phyloP scores from a whole-genome alignment of 2,329 filamentous ascomycete genomes.

The Paraphaeosphaeria sporulosa region DNA sequence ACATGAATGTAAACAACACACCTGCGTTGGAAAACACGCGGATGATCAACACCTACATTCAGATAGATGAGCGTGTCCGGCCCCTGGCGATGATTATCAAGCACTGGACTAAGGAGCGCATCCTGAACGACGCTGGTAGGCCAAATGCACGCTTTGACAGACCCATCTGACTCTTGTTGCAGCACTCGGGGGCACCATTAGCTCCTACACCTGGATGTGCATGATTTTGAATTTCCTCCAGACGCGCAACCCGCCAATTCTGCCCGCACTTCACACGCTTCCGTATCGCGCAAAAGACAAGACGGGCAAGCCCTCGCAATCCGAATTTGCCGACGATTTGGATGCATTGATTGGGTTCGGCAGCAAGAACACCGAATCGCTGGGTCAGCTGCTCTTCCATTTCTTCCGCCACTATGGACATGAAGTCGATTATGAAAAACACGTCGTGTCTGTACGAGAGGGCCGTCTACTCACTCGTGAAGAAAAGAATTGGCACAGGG shows the following conservation, averaged over 20 bases:
- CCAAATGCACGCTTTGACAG: conserved; percentile 20
- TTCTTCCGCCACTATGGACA: conserved; percentile 97
- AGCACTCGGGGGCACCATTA: conserved; percentile 93
- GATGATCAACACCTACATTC: conserved; percentile 97
- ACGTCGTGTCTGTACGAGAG: conserved; percentile 83
- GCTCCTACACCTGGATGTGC: conserved; percentile 99
- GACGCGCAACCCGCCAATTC: conserved; percentile 79
- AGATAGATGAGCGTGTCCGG: conserved; percentile 88
- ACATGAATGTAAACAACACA: conserved; percentile 99
- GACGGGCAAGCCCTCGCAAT: conserved; percentile 66
- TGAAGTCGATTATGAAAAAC: conserved; percentile 87
- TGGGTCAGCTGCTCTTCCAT: conserved; percentile 88
- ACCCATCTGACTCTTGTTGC: conserved; percentile 21
- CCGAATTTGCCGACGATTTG: conserved; percentile 87
- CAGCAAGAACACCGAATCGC: conserved; percentile 77
- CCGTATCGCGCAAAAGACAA: conserved; percentile 67
- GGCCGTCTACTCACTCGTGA: conserved; percentile 80
- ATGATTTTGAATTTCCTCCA: conserved; percentile 97
- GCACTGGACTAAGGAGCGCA: conserved; percentile 91
- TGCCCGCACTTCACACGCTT: conserved; percentile 84
- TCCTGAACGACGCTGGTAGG: conserved; percentile 95
- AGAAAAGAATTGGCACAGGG: conserved; percentile 87
- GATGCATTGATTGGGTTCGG: conserved; percentile 78
- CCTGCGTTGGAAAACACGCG: conserved; percentile 93
- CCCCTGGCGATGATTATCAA: conserved; percentile 97